A percentile compares a stretch with the other conserved stretches of the same genome.
Conservation (phyloP, 1,284 basidiomycete species). For the Naganishia liquefaciens region DNA sequence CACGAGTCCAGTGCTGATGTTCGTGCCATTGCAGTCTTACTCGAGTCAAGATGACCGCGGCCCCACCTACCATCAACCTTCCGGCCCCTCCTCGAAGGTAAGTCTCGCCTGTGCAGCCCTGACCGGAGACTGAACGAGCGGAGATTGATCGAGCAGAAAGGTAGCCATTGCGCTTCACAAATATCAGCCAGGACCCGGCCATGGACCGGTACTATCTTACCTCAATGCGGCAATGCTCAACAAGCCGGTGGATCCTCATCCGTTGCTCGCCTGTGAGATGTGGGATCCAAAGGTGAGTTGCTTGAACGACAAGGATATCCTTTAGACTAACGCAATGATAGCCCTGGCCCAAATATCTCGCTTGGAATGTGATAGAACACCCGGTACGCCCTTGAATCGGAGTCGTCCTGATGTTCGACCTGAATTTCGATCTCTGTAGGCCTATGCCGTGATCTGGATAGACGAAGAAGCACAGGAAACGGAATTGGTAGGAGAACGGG, state of each 20-base stretch:
- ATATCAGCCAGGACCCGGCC: constrained; percentile 35
- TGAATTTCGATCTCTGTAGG: constrained; percentile 6
- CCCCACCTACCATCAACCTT: constrained; percentile 26
- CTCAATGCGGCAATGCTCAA: constrained; percentile 32
- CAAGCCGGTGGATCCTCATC: constrained; percentile 32
- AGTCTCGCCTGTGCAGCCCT: neutral
- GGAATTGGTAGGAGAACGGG: constrained; percentile 34
- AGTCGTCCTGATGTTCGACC: too few species aligned
- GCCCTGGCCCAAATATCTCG: constrained; percentile 36
- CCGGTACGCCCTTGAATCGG: constrained; percentile 12
- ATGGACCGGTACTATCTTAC: constrained; percentile 34
- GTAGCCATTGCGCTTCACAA: constrained; percentile 26
- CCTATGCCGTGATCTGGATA: constrained; percentile 35
- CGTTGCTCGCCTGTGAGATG: constrained; percentile 33
- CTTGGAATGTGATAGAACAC: constrained; percentile 34
- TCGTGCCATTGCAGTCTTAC: too few species aligned
- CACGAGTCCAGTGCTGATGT: too few species aligned
- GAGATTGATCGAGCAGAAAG: neutral
- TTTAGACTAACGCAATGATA: neutral
- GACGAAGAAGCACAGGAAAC: constrained; percentile 36
- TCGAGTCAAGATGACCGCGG: constrained; percentile 14
- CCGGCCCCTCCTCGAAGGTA: constrained; percentile 25
- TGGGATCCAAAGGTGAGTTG: constrained; percentile 35
- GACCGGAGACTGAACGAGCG: neutral
- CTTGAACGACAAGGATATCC: neutral